Conservation (phyloP, 352 stramenopile species). For the Phytophthora podocarpi region DNA sequence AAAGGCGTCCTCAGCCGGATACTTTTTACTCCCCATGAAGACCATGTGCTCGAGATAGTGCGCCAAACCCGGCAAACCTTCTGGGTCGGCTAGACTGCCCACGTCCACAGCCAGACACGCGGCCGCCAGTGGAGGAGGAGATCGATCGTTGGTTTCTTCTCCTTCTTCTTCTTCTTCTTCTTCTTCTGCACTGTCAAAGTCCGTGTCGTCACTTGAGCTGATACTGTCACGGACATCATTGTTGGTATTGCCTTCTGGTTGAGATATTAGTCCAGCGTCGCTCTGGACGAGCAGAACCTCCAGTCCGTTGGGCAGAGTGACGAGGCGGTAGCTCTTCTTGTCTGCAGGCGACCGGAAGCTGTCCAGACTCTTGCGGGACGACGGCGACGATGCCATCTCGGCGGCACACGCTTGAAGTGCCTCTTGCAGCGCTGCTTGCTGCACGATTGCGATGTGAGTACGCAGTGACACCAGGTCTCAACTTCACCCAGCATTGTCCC, state of each 20-base stretch:
- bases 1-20: constrained; percentile 92
- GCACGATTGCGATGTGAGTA: constrained; percentile 4
- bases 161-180: constrained; percentile 12
- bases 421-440: not conserved
- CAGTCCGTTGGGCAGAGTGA: constrained; percentile 71
- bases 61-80: constrained; percentile 61
- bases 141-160: not conserved
- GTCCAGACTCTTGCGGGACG: constrained; percentile 40
- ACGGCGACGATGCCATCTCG: constrained; percentile 4
- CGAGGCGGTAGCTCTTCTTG: constrained; percentile 72
- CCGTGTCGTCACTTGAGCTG: constrained; percentile 20
- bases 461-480: not conserved
- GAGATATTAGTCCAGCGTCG: constrained; percentile 3
- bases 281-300: constrained; percentile 71
- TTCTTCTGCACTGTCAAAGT: constrained; percentile 20
- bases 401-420: not conserved
- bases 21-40: constrained; percentile 93
- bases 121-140: constrained; percentile 40
- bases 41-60: constrained; percentile 94
- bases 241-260: not conserved
- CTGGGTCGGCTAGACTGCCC: constrained; percentile 64
- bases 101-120: constrained; percentile 65
- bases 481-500: constrained; percentile 14
- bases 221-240: constrained; percentile 1
- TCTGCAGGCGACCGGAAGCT: constrained; percentile 61